Evolutionary conservation across 1,139 yeast species (phyloP).

Genomic region (Suhomyces panamericanus): DNA sequence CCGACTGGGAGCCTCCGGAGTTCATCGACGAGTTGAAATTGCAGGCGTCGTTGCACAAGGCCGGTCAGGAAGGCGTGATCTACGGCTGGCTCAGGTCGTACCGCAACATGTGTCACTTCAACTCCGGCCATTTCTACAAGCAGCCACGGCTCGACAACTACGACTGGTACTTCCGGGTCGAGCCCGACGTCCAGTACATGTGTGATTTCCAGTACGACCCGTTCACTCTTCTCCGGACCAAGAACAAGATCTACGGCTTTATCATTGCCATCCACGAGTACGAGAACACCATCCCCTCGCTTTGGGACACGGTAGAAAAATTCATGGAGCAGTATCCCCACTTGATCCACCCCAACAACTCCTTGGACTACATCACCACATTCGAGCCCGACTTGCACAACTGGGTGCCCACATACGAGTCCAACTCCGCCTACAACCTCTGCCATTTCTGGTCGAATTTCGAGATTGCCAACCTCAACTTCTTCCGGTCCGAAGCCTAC

Average conservation of each 20-base stretch:
- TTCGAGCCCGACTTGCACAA: slow-evolving; percentile 42
- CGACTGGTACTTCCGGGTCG: slow-evolving; percentile 49
- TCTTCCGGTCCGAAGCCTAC: slow-evolving; percentile 74
- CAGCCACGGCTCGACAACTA: slow-evolving; percentile 41
- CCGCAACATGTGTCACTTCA: slow-evolving; percentile 52
- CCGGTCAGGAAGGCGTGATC: slow-evolving; percentile 29
- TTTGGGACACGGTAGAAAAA: slow-evolving; percentile 74
- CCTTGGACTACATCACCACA: slow-evolving; percentile 70
- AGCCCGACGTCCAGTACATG: slow-evolving; percentile 48
- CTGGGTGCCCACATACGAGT: slow-evolving; percentile 17
- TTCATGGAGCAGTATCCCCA: slow-evolving; percentile 64
- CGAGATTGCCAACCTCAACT: slow-evolving; percentile 80
- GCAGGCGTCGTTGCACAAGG: slow-evolving; percentile 26
- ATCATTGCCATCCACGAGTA: slow-evolving; percentile 47
- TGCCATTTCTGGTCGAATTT: slow-evolving; percentile 98
- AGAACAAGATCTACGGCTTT: slow-evolving; percentile 45
- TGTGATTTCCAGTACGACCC: slow-evolving; percentile 54
- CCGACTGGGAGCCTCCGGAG: slow-evolving; percentile 46
- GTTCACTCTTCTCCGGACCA: slow-evolving; percentile 35
- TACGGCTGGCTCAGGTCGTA: slow-evolving; percentile 45
- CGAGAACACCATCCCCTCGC: slow-evolving; percentile 59
- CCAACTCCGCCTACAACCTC: slow-evolving; percentile 66
- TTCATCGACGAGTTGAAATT: slow-evolving; percentile 35
- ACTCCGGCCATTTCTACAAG: slow-evolving; percentile 46
- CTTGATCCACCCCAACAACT: slow-evolving; percentile 65